Evolutionary conservation across 495 filamentous ascomycete genomes (phyloP).

Genomic region (Penicillium samsonianum): DNA sequence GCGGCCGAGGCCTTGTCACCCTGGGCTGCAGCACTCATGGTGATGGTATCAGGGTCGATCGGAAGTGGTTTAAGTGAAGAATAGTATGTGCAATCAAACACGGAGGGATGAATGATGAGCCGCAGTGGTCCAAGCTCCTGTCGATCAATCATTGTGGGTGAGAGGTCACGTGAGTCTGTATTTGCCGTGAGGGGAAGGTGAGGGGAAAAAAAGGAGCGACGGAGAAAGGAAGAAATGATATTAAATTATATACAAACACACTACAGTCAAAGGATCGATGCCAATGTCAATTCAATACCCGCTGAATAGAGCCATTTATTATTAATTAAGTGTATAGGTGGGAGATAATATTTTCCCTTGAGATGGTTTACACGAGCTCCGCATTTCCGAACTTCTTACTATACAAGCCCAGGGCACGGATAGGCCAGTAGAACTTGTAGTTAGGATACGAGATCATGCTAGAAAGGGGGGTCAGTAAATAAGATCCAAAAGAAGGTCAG

Average conservation of each 20-base stretch:
- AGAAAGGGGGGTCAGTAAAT: conserved; percentile 47
- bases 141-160: background rate
- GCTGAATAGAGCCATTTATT: conserved; percentile 4
- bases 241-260: too few relatives aligned
- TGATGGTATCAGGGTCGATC: background rate
- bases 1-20: conserved; percentile 65
- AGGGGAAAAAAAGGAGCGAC: too few relatives aligned
- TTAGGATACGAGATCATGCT: conserved; percentile 99
- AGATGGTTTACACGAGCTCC: conserved; percentile 34
- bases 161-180: conserved; percentile 1
- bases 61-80: background rate
- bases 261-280: too few relatives aligned
- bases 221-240: background rate
- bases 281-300: background rate
- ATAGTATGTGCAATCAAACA: background rate
- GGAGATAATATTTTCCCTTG: background rate
- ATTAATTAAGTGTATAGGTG: conserved; percentile 19
- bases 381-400: conserved; percentile 72
- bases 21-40: conserved; percentile 61
- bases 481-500: conserved; percentile 55
- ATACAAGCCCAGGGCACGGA: conserved; percentile 91
- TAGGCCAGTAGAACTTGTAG: conserved; percentile 96
- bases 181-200: background rate
- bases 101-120: background rate
- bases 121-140: conserved; percentile 2